Conservation (phyloP, 192 early-diverging fungal species). For the Phycomyces nitens region DNA sequence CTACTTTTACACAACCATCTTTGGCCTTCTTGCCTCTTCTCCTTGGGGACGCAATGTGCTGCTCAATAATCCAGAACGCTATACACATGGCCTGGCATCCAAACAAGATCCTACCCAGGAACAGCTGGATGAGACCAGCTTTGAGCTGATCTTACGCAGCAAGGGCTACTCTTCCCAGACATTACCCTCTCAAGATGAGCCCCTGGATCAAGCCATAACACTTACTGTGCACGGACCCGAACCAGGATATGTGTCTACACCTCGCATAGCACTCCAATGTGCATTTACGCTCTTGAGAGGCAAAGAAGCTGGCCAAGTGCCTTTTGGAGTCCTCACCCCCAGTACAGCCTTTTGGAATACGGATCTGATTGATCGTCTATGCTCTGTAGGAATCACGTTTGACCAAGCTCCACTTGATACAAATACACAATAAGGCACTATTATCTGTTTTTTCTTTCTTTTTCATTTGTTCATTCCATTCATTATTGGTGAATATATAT, state of each 20-base stretch:
- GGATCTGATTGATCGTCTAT: constrained; percentile 41
- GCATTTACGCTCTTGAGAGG: constrained; percentile 50
- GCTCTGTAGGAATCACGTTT: constrained; percentile 48
- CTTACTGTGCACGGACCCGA: constrained; percentile 62
- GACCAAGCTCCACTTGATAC: constrained; percentile 1
- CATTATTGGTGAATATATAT: background rate
- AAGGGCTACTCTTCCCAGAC: constrained; percentile 44
- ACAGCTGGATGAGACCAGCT: constrained; percentile 53
- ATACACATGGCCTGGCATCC: constrained; percentile 56
- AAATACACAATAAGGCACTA: background rate
- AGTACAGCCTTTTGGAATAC: constrained; percentile 52
- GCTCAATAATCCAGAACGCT: constrained; percentile 55
- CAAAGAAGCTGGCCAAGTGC: constrained; percentile 33
- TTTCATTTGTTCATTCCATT: background rate
- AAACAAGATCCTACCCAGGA: constrained; percentile 49
- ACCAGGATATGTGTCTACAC: constrained; percentile 63
- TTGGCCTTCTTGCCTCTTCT: constrained; percentile 46
- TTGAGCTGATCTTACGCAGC: constrained; percentile 50
- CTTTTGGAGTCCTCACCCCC: constrained; percentile 49
- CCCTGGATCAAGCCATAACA: constrained; percentile 46
- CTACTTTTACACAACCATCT: constrained; percentile 24
- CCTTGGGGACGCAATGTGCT: constrained; percentile 53
- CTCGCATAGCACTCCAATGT: constrained; percentile 51
- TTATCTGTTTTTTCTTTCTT: background rate
- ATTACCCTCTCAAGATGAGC: background rate